These are phyloP conservation scores for Colletotrichum eremochloae DNA, from an alignment of 2,329 filamentous ascomycete species.

Conservation along the genomic window DNA sequence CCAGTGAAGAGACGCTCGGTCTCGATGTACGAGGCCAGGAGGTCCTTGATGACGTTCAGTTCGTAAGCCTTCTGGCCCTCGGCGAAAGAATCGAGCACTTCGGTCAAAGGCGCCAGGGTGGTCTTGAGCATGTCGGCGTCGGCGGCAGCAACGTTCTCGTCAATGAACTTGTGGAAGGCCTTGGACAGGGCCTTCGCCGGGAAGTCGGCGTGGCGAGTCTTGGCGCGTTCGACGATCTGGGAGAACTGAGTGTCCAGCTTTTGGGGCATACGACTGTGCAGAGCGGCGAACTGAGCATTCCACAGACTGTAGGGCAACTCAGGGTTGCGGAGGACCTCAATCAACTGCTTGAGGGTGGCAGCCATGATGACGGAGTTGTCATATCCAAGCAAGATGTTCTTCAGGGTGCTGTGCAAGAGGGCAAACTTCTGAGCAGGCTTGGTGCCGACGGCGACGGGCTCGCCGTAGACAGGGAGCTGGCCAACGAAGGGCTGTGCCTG, in stretches of 20 bases:
- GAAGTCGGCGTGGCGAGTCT: constrained; percentile 85
- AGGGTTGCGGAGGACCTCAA: constrained; percentile 89
- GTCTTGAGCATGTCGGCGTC: constrained; percentile 82
- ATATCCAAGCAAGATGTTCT: constrained; percentile 91
- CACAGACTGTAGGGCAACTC: constrained; percentile 97
- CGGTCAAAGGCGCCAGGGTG: constrained; percentile 80
- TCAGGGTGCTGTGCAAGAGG: constrained; percentile 80
- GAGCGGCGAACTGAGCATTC: constrained; percentile 93
- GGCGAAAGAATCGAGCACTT: constrained; percentile 82
- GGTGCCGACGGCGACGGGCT: constrained; percentile 87
- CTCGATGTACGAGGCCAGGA: constrained; percentile 85
- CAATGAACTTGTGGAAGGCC: constrained; percentile 87
- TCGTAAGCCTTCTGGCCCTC: constrained; percentile 95
- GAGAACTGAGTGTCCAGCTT: constrained; percentile 88
- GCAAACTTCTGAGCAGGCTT: constrained; percentile 93
- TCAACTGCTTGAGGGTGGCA: constrained; percentile 84
- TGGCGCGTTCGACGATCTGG: constrained; percentile 88
- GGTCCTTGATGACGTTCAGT: constrained; percentile 81
- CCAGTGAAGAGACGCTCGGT: constrained; percentile 91
- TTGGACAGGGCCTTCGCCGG: constrained; percentile 89
- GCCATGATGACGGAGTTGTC: constrained; percentile 99
- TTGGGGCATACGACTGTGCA: constrained; percentile 97
- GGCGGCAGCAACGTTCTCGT: constrained; percentile 80
- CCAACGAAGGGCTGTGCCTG: constrained; percentile 94
- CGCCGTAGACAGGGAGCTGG: constrained; percentile 87